Conservation (phyloP, 148 eudicot genomes). For the Silene latifolia region DNA sequence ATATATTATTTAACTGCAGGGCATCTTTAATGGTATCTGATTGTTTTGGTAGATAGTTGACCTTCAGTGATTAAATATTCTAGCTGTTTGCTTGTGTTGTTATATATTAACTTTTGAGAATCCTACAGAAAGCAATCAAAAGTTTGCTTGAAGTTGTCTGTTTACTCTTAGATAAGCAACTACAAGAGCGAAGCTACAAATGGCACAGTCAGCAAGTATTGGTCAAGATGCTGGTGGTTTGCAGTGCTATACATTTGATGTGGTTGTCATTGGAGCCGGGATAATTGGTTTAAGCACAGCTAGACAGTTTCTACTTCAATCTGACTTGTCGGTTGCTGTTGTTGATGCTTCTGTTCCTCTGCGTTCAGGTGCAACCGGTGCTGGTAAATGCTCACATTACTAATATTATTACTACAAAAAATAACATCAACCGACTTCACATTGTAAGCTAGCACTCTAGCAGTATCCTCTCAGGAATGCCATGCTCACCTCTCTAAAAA, state of each 20-base stretch:
- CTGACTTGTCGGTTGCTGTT: conserved; percentile 22
- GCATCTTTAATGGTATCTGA: conserved; percentile 16
- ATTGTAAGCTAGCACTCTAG: no score
- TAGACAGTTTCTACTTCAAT: conserved; percentile 25
- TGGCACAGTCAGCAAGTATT: conserved; percentile 2
- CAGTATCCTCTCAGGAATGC: no score
- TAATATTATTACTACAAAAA: background rate
- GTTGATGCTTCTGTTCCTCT: conserved; percentile 29
- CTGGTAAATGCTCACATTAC: conserved; percentile 14
- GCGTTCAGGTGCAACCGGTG: conserved; percentile 25
- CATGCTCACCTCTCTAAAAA: no score
- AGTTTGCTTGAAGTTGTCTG: background rate
- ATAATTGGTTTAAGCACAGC: conserved; percentile 26
- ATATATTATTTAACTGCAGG: conserved; percentile 8
- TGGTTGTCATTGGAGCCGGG: conserved; percentile 28
- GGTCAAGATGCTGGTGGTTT: background rate
- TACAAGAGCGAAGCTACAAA: conserved; percentile 1
- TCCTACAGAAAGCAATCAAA: conserved; percentile 2
- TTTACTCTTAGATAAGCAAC: conserved; percentile 2
- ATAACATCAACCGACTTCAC: no score
- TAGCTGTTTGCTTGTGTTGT: background rate
- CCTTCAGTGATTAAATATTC: conserved; percentile 9
- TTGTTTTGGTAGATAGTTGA: background rate
- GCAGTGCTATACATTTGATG: conserved; percentile 14
- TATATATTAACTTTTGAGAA: background rate